Conservation (phyloP, 2,329 filamentous ascomycete genomes). For the Magnaporthiopsis incrustans region DNA sequence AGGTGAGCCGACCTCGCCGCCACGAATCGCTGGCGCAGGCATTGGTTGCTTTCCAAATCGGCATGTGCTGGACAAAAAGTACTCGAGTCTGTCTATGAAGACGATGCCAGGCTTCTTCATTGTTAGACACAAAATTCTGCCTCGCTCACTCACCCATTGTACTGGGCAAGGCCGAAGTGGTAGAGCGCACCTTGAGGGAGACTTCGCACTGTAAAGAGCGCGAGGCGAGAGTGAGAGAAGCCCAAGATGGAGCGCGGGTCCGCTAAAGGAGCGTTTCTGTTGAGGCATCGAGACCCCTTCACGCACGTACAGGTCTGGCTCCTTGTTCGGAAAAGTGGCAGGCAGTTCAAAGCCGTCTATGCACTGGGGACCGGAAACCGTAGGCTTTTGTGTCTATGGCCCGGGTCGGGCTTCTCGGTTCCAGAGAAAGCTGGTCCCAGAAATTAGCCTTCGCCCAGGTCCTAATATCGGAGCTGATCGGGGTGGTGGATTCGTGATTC, state of each 20-base stretch:
- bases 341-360: neutral
- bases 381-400: neutral
- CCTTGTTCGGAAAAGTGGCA: neutral
- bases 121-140: neutral
- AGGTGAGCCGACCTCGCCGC: constrained; percentile 3
- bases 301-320: neutral
- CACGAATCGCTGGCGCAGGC: neutral
- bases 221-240: neutral
- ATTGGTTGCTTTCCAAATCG: neutral
- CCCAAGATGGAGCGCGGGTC: neutral
- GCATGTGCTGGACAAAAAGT: neutral
- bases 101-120: neutral
- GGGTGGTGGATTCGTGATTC: neutral
- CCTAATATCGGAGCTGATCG: neutral
- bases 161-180: neutral
- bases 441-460: neutral
- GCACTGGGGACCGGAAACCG: neutral
- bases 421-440: neutral
- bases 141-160: neutral
- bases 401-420: neutral
- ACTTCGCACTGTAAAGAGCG: neutral
- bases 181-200: neutral
- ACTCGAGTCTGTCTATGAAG: neutral
- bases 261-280: neutral
- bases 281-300: neutral